Conservation (phyloP, 768 basidiomycete genomes). For the Serpula lacrymans region DNA sequence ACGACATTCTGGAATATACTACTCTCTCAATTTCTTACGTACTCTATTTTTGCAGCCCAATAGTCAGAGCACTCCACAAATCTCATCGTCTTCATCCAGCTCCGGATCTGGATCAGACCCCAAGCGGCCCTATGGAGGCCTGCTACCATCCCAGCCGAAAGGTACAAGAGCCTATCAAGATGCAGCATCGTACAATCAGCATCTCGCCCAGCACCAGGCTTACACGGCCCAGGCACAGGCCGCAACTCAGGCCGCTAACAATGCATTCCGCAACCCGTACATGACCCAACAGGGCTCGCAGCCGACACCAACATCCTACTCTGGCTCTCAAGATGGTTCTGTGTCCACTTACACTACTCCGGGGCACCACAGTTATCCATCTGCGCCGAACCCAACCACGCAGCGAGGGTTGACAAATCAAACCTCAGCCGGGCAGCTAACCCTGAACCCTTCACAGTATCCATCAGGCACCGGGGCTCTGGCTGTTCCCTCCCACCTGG, state of each 20-base stretch:
- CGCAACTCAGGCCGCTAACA: slow-evolving; percentile 66
- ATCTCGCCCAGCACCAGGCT: slow-evolving; percentile 90
- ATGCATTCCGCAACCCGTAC: slow-evolving; percentile 77
- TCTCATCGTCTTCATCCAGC: slow-evolving; percentile 26
- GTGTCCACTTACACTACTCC: slow-evolving; percentile 19
- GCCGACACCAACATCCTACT: slow-evolving; percentile 18
- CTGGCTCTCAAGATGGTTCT: slow-evolving; percentile 29
- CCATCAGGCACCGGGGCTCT: slow-evolving; percentile 4
- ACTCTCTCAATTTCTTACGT: too few species aligned
- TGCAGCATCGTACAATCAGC: slow-evolving; percentile 92
- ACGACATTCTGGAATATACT: slow-evolving; percentile 35
- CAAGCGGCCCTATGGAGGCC: slow-evolving; percentile 89
- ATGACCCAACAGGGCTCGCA: slow-evolving; percentile 49
- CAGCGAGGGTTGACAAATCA: slow-evolving; percentile 48
- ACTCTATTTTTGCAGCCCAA: slow-evolving; percentile 47
- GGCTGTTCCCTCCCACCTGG: slow-evolving; percentile 17
- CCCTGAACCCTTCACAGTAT: slow-evolving; percentile 13
- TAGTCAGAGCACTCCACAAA: slow-evolving; percentile 30
- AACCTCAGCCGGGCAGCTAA: slow-evolving; percentile 47
- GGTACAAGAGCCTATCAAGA: slow-evolving; percentile 86
- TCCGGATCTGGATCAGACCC: slow-evolving; percentile 46
- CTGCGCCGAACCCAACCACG: slow-evolving; percentile 28
- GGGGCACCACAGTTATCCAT: slow-evolving; percentile 22
- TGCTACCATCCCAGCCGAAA: slow-evolving; percentile 86
- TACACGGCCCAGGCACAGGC: slow-evolving; percentile 86